Evolutionary conservation across 1,139 yeast genomes (phyloP), one percentile per base, ranked within the genome.

Genomic region (Suhomyces choctaworum): DNA sequence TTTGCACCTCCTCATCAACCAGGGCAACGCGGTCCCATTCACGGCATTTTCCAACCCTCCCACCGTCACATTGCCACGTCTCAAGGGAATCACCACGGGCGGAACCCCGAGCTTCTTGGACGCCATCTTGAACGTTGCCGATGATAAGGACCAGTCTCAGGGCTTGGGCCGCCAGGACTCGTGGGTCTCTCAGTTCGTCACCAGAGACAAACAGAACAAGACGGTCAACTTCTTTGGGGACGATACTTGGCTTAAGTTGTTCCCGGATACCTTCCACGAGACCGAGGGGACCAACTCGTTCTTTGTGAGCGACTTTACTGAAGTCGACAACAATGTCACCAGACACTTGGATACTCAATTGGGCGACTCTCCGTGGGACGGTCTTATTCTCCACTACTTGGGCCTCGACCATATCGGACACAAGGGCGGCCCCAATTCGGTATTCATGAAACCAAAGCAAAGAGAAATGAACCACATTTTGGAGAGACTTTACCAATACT

Each of bases 351-450:
- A 76, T 31, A 45, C 54, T 3, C 85, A 84, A 46, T 58, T 88
- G 32, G 26, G 14, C 8, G 44, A 47, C 5, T 45, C 50, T 7
- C 43, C 34, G 0, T 92, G 97, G 97, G 96, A 92, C 56, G 84
- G 82, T 3, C 63, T 92, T 43, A 84, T 94, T 32, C 64, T 94
- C 34, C 98, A 94, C 56, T 94, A 92, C 52, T 66, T 94, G 16
- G 99, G 98, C 0, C 65, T 94, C 29, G 98, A 94, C 56, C 98
- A 94, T 57, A 94, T 94, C 48, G 98, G 99, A 1, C 98, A 94
- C 58, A 90, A 89, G 54, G 95, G 96, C 24, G 99, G 98, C 0
- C 94, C 98, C 0, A 52, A 66, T 4, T 87, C 96, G 5, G 62
- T 72, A 0, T 82, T 79, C 48, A 92, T 94, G 98, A 76, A 79